phyloP scores from a whole-genome alignment of 2,329 filamentous ascomycete genomes.

The Drechslerella coelobrocha region DNA sequence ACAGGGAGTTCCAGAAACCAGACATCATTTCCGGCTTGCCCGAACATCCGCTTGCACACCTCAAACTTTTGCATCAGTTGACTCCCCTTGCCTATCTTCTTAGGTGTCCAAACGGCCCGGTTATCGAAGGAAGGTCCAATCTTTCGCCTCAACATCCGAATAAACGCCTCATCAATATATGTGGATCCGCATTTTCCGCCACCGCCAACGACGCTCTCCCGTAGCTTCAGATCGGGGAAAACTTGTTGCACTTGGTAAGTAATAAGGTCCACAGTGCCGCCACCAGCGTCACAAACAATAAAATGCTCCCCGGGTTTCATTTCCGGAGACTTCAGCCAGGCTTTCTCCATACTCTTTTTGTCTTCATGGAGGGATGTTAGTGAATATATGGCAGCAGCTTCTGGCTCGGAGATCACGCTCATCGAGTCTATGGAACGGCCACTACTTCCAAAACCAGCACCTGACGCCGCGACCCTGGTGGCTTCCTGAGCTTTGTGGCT shows the following conservation, averaged over 20 bases:
- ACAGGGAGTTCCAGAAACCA: conserved; percentile 43
- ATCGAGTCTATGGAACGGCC: conserved; percentile 19
- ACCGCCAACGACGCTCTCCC: conserved; percentile 51
- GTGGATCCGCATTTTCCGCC: conserved; percentile 52
- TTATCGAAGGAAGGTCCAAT: conserved; percentile 37
- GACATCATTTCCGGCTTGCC: conserved; percentile 2
- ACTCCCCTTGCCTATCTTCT: conserved; percentile 38
- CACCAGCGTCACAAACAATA: conserved; percentile 55
- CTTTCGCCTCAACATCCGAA: conserved; percentile 15
- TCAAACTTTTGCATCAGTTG: conserved; percentile 47
- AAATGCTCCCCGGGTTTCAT: conserved; percentile 46
- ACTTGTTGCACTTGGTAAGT: conserved; percentile 46
- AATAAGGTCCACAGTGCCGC: conserved; percentile 55
- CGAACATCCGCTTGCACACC: conserved; percentile 28
- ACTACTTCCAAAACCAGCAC: conserved; percentile 20
- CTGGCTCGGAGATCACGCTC: conserved; percentile 29
- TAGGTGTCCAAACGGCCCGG: conserved; percentile 16
- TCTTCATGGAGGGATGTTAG: conserved; percentile 14
- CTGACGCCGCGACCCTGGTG: conserved; percentile 11
- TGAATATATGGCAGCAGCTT: conserved; percentile 24
- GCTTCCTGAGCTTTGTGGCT: conserved; percentile 35
- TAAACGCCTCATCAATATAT: conserved; percentile 51
- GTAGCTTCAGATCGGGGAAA: conserved; percentile 44
- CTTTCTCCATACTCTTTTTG: conserved; percentile 1
- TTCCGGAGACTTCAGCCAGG: conserved; percentile 1